phyloP scores from a whole-genome alignment of 2,329 filamentous ascomycete species.

The Iodosphaeria phyllophila region DNA sequence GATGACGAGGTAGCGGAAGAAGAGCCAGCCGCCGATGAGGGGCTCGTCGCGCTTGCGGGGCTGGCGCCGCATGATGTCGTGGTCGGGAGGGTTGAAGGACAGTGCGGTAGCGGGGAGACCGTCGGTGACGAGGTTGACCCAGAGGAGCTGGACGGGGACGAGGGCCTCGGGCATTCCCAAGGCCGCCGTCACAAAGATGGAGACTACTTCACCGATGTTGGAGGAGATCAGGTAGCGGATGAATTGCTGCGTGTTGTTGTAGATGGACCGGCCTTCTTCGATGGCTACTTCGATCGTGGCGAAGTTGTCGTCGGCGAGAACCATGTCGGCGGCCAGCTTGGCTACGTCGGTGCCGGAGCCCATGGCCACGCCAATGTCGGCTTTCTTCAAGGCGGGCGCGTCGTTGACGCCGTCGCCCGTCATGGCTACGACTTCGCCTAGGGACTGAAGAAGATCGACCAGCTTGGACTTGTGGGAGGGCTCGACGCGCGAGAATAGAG shows the following conservation, averaged over 20 bases:
- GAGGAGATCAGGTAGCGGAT: constrained; percentile 98
- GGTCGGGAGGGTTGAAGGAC: constrained; percentile 95
- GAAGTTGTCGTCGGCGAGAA: constrained; percentile 96
- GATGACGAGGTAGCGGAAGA: constrained; percentile 94
- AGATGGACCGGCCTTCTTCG: constrained; percentile 93
- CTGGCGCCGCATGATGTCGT: constrained; percentile 89
- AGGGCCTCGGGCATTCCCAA: constrained; percentile 95
- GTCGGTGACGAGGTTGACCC: constrained; percentile 97
- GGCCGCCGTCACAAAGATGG: constrained; percentile 93
- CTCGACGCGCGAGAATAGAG: constrained; percentile 89
- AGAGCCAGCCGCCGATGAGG: constrained; percentile 87
- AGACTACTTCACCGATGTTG: constrained; percentile 97
- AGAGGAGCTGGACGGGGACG: constrained; percentile 90
- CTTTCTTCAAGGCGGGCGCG: constrained; percentile 92
- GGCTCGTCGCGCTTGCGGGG: constrained; percentile 85
- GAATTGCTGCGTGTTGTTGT: constrained; percentile 99
- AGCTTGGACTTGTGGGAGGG: constrained; percentile 94
- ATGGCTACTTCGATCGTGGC: constrained; percentile 92
- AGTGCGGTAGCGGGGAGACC: constrained; percentile 90
- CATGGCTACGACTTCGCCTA: constrained; percentile 94
- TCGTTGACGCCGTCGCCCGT: constrained; percentile 98
- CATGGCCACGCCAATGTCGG: constrained; percentile 98
- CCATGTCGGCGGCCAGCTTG: constrained; percentile 95
- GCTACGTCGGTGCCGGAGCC: constrained; percentile 94
- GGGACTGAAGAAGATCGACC: constrained; percentile 84